These are phyloP conservation scores for Ploettnerulaceae sp. DNA, from an alignment of 2,329 filamentous ascomycete genomes.

Conservation along the genomic window DNA sequence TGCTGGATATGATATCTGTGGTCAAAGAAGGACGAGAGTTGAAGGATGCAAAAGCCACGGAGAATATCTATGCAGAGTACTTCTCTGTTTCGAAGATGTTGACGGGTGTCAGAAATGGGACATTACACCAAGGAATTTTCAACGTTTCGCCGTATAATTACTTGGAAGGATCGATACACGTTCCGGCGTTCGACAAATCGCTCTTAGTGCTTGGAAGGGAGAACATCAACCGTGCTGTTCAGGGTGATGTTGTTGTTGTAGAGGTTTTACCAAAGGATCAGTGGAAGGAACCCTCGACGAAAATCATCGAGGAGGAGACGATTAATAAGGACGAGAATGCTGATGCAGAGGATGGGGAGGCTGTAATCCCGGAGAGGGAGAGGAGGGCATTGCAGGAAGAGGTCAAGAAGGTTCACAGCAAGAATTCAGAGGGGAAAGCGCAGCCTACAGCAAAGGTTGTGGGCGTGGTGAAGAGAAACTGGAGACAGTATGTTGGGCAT, in stretches of 20 bases:
- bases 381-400: constrained; percentile 84
- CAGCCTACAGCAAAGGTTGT: constrained; percentile 92
- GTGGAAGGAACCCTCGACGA: constrained; percentile 94
- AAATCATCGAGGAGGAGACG: constrained; percentile 90
- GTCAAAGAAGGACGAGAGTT: constrained; percentile 62
- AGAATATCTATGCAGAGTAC: constrained; percentile 83
- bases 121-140: constrained; percentile 90
- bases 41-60: constrained; percentile 57
- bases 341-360: constrained; percentile 70
- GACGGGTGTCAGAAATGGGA: constrained; percentile 84
- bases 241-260: constrained; percentile 88
- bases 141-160: constrained; percentile 98
- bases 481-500: constrained; percentile 96
- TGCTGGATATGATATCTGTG: constrained; percentile 91
- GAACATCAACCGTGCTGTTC: constrained; percentile 91
- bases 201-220: constrained; percentile 86
- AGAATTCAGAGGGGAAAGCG: constrained; percentile 67
- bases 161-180: constrained; percentile 85
- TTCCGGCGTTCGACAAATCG: constrained; percentile 83
- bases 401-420: constrained; percentile 78
- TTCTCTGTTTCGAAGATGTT: constrained; percentile 86
- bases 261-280: constrained; percentile 91
- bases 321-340: constrained; percentile 92
- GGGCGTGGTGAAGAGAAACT: constrained; percentile 90
- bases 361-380: constrained; percentile 84